Evolutionary conservation across 1,139 yeast genomes (phyloP), one percentile per base, ranked within the genome.

Genomic region (Entelexis sorbosivorans): DNA sequence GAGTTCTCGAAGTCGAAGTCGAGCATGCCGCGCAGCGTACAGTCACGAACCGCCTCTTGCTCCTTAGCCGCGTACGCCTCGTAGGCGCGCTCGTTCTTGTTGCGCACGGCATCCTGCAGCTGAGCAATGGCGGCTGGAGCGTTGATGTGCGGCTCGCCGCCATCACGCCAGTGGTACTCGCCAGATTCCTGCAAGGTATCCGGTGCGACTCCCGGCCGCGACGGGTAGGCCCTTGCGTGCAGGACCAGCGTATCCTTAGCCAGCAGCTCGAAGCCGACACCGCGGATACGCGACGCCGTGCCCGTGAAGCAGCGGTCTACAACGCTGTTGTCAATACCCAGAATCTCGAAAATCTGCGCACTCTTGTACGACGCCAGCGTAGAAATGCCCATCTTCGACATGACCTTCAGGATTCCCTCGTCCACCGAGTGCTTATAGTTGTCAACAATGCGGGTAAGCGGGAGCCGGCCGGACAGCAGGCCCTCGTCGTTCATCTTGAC

Each of bases 341-440:
- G 75, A 51, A 95, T 95, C 70, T 91, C 98, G 66, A 91, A 91
- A 64, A 91, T 91, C 71, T 91, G 98, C 22, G 98, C 98, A 69
- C 97, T 98, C 71, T 91, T 91, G 72, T 91, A 91, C 22, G 96
- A 86, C 24, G 96, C 96, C 67, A 91, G 75, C 34, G 98, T 91
- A 38, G 97, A 89, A 62, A 91, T 91, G 75, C 98, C 98, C 97
- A 91, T 91, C 75, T 91, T 91, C 44, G 96, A 86, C 98, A 91
- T 91, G 56, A 91, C 96, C 73, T 91, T 91, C 64, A 87, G 73
- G 60, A 91, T 82, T 69, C 97, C 97, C 53, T 88, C 82, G 65
- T 89, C 95, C 56, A 85, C 74, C 19, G 96, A 81, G 59, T 77
- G 73, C 67, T 82, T 83, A 72, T 86, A 91, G 73, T 91, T 89